Percentiles rank a stretch among this genome's conserved stretches.
Conservation (phyloP, 768 basidiomycete species). For the Auriscalpium vulgare region DNA sequence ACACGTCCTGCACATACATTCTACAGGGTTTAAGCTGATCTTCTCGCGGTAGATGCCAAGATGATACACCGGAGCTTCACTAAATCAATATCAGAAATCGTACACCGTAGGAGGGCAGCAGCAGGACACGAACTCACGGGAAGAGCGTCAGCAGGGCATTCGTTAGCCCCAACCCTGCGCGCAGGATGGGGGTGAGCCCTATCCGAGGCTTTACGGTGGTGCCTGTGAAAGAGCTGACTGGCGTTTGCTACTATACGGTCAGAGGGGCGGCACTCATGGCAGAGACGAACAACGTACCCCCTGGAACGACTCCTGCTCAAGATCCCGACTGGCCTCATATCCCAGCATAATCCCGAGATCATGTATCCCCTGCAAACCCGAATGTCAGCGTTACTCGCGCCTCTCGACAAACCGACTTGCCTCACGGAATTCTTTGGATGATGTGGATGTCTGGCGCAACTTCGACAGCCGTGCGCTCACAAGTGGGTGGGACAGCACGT, state of each 20-base stretch:
- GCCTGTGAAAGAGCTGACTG: slow-evolving; percentile 74
- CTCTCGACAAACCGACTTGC: not conserved
- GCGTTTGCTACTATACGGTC: slow-evolving; percentile 44
- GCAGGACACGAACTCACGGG: slow-evolving; percentile 48
- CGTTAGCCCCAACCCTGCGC: slow-evolving; percentile 91
- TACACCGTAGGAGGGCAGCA: not conserved
- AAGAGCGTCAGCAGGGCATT: slow-evolving; percentile 81
- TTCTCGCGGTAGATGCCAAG: slow-evolving; percentile 87
- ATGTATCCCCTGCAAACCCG: slow-evolving; percentile 48
- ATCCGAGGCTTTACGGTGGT: slow-evolving; percentile 66
- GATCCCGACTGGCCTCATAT: slow-evolving; percentile 69
- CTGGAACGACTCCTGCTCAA: slow-evolving; percentile 54
- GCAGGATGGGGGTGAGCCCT: slow-evolving; percentile 84
- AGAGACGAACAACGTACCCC: slow-evolving; percentile 41
- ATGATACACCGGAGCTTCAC: slow-evolving; percentile 81
- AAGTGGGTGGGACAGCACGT: slow-evolving; percentile 14
- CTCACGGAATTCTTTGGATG: slow-evolving; percentile 16
- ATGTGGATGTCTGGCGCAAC: slow-evolving; percentile 10
- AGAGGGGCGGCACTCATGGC: not conserved
- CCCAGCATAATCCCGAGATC: slow-evolving; percentile 72
- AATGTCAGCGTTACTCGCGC: not conserved
- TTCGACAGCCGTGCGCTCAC: slow-evolving; percentile 13
- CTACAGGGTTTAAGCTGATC: slow-evolving; percentile 80
- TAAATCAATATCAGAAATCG: slow-evolving; percentile 18
- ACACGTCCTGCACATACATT: slow-evolving; percentile 46